Base-by-base conservation (phyloP, 139 green algal genomes). In the Nannochloris sp. region DNA sequence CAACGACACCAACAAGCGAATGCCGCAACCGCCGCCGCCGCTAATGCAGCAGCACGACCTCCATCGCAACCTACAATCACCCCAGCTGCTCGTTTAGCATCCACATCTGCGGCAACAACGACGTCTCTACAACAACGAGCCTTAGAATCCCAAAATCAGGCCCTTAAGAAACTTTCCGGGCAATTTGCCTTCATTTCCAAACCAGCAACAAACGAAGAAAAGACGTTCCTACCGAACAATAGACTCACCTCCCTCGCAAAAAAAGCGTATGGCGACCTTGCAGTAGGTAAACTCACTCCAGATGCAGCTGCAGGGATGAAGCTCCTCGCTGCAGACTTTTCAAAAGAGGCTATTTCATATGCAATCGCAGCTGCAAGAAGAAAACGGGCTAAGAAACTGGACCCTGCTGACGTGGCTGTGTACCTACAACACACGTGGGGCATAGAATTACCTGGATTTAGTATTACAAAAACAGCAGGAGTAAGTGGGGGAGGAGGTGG, bases 361-460 rank as follows among this genome's bases (percentile, higher is more conserved):
- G 59, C 59, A 14, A 34, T 65, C 12, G 33, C 34, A 35, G 39
- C 39, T 30, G 59, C 59, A 37, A 14, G 59, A 8, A 48, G 34
- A 4, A 65, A 23, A 55, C n/a, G 24, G 34, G 9, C 24, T n/a
- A n/a, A 62, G 6, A 6, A 62, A 6, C 6, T 62, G 9, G 12
- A 44, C 19, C 54, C 54, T 6, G 9, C 10, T 8, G 59, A 65
- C 29, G 7, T 65, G n/a, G 59, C 33, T 24, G 13, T 65, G 12
- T 65, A 45, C 32, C 37, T 32, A 9, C 25, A 65, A 23, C 32
- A n/a, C 3, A 14, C 25, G 27, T 65, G 35, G 33, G 27, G 32
- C 24, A 29, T 87, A 3, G 59, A 76, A 14, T 57, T 87, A 6
- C 80, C 80, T 4, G 80, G 80, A 0, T 85, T 81, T 55, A 54